Percentiles rank a stretch among this genome's conserved stretches.
These are phyloP conservation scores for Psophocarpus tetragonolobus DNA, from an alignment of 306 rosid species.

Conservation along the genomic window DNA sequence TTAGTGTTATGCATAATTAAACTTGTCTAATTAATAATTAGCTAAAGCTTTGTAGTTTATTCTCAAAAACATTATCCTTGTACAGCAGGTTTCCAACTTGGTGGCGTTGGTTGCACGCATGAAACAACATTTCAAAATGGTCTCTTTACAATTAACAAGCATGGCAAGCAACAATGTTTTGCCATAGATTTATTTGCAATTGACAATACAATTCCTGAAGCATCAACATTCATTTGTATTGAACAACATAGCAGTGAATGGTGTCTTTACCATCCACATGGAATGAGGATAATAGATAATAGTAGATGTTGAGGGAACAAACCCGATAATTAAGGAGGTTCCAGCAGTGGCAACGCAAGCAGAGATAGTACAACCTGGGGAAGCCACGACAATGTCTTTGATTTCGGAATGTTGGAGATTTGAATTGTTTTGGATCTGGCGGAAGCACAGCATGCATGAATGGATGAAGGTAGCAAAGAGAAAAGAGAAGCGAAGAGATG, in stretches of 20 bases:
- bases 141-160: not conserved
- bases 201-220: not conserved
- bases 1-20: not conserved
- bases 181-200: not conserved
- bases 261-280: too few species aligned
- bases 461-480: not conserved
- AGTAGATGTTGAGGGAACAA: slow-evolving; percentile 40
- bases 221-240: not conserved
- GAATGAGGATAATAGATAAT: too few species aligned
- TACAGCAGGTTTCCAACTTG: not conserved
- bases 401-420: slow-evolving; percentile 62
- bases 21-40: not conserved
- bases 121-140: too few species aligned
- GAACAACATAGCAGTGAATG: not conserved
- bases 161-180: not conserved
- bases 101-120: not conserved
- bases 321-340: slow-evolving; percentile 86
- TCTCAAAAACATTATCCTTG: not conserved
- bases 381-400: slow-evolving; percentile 50
- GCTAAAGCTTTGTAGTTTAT: not conserved
- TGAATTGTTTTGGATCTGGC: slow-evolving; percentile 59
- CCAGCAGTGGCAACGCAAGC: slow-evolving; percentile 90
- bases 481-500: not conserved
- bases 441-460: slow-evolving; percentile 12
- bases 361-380: slow-evolving; percentile 55